Evolutionary conservation across 2,329 filamentous ascomycete genomes (phyloP).

Genomic region (Alternaria sp.): DNA sequence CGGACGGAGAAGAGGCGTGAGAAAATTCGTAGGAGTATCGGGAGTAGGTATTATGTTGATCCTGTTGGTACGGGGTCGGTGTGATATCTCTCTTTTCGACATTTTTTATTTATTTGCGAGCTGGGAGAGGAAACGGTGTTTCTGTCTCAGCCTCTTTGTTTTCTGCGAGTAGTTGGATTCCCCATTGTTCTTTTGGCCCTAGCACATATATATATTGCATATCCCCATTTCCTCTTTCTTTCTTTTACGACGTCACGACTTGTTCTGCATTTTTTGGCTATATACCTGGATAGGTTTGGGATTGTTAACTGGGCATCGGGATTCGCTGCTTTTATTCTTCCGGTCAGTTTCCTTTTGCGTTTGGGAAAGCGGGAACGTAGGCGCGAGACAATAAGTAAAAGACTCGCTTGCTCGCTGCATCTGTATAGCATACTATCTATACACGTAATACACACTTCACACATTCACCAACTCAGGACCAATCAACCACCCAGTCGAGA

Average conservation of each 20-base stretch:
- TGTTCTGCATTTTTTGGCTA: slow-evolving; percentile 2
- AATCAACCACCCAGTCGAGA: no score
- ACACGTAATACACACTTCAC: background rate
- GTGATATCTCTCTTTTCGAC: background rate
- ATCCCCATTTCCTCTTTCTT: background rate
- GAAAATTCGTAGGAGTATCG: slow-evolving; percentile 62
- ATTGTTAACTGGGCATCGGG: background rate
- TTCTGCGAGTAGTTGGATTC: background rate
- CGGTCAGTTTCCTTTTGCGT: background rate
- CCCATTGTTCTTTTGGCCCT: background rate
- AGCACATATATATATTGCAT: background rate
- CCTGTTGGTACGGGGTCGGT: slow-evolving; percentile 8
- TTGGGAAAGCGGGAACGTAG: no score
- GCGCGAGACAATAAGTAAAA: no score
- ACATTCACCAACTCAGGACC: background rate
- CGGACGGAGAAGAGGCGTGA: slow-evolving; percentile 60
- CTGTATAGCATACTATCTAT: background rate
- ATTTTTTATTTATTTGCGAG: background rate
- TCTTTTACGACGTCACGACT: slow-evolving; percentile 3
- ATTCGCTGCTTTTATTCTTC: background rate
- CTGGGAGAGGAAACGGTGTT: background rate
- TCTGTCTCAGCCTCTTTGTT: background rate
- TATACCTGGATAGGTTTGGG: slow-evolving; percentile 1
- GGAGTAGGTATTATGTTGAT: slow-evolving; percentile 50
- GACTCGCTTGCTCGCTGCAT: background rate